Conservation (phyloP, 352 stramenopile genomes). For the Pythium volutum region DNA sequence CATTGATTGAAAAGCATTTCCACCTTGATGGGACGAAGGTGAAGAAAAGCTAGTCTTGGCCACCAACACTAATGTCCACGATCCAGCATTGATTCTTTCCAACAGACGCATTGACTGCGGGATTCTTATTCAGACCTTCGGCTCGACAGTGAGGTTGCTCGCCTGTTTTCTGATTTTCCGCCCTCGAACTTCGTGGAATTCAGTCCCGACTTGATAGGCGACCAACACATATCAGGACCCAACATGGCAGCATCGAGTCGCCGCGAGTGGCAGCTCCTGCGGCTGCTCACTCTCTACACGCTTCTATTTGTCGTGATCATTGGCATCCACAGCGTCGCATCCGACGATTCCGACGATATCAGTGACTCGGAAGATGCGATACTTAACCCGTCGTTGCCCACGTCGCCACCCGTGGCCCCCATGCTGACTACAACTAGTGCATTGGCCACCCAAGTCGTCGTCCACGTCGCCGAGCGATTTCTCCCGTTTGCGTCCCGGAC, state of each 20-base stretch:
- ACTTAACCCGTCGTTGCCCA: background rate
- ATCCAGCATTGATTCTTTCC: too few species aligned
- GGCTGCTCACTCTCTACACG: background rate
- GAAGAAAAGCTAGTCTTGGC: too few species aligned
- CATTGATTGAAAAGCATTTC: too few species aligned
- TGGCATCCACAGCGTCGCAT: background rate
- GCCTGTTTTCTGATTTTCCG: too few species aligned
- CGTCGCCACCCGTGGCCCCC: conserved; percentile 1
- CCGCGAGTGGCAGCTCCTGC: background rate
- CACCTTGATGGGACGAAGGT: too few species aligned
- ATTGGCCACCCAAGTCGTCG: background rate
- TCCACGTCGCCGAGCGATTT: conserved; percentile 19
- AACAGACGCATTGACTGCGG: too few species aligned
- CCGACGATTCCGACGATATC: background rate
- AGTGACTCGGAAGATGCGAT: background rate
- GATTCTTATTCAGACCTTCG: too few species aligned
- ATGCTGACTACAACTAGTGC: background rate
- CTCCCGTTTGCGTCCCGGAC: conserved; percentile 8
- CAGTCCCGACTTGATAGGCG: too few species aligned
- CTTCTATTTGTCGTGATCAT: background rate
- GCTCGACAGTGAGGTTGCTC: too few species aligned
- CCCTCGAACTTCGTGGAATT: too few species aligned
- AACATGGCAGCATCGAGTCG: background rate
- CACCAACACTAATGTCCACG: too few species aligned
- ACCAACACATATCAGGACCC: background rate